Evolutionary conservation across 2,329 filamentous ascomycete species (phyloP).

Genomic region (Hawksworthiomyces lignivorus): DNA sequence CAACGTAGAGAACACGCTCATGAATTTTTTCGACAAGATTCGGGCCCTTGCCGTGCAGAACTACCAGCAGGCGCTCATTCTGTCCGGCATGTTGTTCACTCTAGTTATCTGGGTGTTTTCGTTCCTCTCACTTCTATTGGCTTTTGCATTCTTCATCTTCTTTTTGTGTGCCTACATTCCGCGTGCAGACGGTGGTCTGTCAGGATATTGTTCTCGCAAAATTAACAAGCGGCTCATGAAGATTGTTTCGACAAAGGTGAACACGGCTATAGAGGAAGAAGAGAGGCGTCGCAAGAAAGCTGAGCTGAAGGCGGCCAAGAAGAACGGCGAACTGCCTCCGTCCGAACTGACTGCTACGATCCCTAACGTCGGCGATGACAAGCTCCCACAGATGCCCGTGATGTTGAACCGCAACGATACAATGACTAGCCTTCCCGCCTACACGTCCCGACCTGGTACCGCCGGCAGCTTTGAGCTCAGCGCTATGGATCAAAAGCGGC

Average conservation of each 20-base stretch:
- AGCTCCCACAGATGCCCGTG: constrained; percentile 47
- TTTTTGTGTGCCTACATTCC: constrained; percentile 94
- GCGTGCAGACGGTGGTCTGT: constrained; percentile 67
- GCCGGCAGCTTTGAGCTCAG: constrained; percentile 45
- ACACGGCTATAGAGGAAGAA: constrained; percentile 78
- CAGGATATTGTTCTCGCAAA: constrained; percentile 84
- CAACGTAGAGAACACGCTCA: constrained; percentile 54
- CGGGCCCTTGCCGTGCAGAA: constrained; percentile 63
- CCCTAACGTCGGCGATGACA: constrained; percentile 41
- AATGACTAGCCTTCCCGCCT: constrained; percentile 52
- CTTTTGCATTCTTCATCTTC: constrained; percentile 70
- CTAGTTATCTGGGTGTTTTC: constrained; percentile 82
- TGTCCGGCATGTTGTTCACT: constrained; percentile 90
- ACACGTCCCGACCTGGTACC: constrained; percentile 52
- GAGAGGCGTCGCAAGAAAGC: constrained; percentile 51
- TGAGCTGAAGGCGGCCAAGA: constrained; percentile 42
- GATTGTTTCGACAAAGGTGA: constrained; percentile 80
- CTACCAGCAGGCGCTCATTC: constrained; percentile 70
- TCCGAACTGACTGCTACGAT: constrained; percentile 58
- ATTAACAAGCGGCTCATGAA: constrained; percentile 76
- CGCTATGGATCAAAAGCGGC: constrained; percentile 44
- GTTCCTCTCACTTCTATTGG: constrained; percentile 65
- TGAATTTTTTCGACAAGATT: constrained; percentile 79
- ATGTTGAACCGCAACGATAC: constrained; percentile 52
- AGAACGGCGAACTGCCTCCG: constrained; percentile 44